A percentile compares a stretch with the other conserved stretches of the same genome.
Conservation (phyloP, 139 green algal genomes). For the Chlorella sp. region DNA sequence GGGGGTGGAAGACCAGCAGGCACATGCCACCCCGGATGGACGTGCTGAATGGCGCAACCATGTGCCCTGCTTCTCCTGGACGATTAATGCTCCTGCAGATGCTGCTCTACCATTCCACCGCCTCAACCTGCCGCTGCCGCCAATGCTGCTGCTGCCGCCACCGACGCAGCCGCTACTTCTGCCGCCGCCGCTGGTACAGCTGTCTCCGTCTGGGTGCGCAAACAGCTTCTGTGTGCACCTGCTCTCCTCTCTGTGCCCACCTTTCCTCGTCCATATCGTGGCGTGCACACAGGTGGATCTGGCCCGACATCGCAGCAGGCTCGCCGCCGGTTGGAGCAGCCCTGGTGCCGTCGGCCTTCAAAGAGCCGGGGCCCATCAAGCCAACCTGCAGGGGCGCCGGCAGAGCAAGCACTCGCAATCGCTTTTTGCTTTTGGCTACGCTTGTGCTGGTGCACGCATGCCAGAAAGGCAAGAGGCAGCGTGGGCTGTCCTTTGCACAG, state of each 20-base stretch:
- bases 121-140: too few species aligned
- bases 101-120: too few species aligned
- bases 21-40: too few species aligned
- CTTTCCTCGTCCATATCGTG: conserved; percentile 29
- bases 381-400: not conserved
- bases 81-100: too few species aligned
- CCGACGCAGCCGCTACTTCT: too few species aligned
- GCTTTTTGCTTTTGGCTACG: too few species aligned
- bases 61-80: not conserved
- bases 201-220: not conserved
- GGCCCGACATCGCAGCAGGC: conserved; percentile 7
- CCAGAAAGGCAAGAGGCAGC: too few species aligned
- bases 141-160: too few species aligned
- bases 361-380: not conserved
- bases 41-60: not conserved
- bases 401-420: not conserved
- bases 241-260: not conserved
- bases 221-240: too few species aligned
- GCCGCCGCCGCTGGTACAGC: not conserved
- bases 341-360: not conserved
- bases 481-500: too few species aligned
- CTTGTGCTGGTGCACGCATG: too few species aligned
- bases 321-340: conserved; percentile 28
- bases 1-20: not conserved
- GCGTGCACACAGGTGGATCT: conserved; percentile 50